A percentile compares a stretch with the other conserved stretches of the same genome.
Conservation (phyloP, 2,329 filamentous ascomycete species). For the Xylariaceae sp. region DNA sequence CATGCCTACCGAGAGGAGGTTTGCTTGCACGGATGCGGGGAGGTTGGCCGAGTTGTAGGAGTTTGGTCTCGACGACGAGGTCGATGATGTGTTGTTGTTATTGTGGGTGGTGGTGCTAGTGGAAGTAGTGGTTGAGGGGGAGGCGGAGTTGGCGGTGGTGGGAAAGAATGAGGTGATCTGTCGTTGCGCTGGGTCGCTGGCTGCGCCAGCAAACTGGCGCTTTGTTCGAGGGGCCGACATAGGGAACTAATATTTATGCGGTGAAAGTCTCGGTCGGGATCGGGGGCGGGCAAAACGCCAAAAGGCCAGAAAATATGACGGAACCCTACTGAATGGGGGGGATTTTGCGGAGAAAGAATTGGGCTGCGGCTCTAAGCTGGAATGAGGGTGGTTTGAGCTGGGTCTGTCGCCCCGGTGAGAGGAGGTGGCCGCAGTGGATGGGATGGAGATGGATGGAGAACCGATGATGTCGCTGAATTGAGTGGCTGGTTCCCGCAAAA, state of each 20-base stretch:
- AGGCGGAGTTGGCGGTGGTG: slow-evolving; percentile 13
- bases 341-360: not conserved
- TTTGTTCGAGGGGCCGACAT: slow-evolving; percentile 55
- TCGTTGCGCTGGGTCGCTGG: slow-evolving; percentile 53
- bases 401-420: too few species aligned
- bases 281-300: too few species aligned
- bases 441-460: not conserved
- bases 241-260: slow-evolving; percentile 1
- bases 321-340: too few species aligned
- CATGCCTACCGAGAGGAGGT: slow-evolving; percentile 90
- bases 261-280: not conserved
- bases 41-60: slow-evolving; percentile 41
- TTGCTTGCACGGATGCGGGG: slow-evolving; percentile 65
- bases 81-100: slow-evolving; percentile 4
- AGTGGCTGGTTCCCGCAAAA: not conserved
- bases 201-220: slow-evolving; percentile 56
- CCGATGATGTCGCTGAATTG: slow-evolving; percentile 6
- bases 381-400: too few species aligned
- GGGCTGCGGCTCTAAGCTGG: not conserved
- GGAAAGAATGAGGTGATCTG: slow-evolving; percentile 62
- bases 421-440: too few species aligned
- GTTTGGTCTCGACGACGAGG: slow-evolving; percentile 22
- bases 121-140: slow-evolving; percentile 27
- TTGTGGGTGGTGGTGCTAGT: slow-evolving; percentile 1
- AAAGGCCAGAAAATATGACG: too few species aligned